Percentiles rank a stretch among this genome's conserved stretches.
Conservation (phyloP, 768 basidiomycete genomes). For the Gymnopilus junonius region DNA sequence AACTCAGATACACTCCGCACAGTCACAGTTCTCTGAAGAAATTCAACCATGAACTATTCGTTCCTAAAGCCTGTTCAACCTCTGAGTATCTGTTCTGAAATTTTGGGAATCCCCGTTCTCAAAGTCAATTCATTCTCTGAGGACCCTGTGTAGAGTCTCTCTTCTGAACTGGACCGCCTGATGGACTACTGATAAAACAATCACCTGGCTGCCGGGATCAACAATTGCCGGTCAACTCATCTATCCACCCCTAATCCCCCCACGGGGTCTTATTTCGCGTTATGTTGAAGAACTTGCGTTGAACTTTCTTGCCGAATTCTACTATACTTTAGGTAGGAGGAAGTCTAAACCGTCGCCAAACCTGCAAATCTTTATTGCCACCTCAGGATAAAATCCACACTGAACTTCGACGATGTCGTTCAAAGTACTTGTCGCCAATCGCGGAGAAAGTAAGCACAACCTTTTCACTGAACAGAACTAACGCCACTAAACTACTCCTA, state of each 20-base stretch:
- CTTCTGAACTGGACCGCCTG: no score
- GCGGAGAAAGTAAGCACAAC: constrained; percentile 60
- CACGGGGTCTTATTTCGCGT: no score
- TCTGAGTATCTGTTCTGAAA: no score
- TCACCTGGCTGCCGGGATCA: not conserved
- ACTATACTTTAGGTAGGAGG: no score
- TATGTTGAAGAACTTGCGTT: no score
- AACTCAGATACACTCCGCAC: not conserved
- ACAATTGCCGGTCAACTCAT: not conserved
- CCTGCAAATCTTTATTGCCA: no score
- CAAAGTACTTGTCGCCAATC: constrained; percentile 78
- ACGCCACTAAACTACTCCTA: not conserved
- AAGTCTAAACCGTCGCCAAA: no score
- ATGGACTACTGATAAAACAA: not conserved
- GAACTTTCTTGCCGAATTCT: no score
- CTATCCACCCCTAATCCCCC: not conserved
- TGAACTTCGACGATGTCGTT: constrained; percentile 38
- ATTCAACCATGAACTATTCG: not conserved
- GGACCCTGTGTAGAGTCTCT: not conserved
- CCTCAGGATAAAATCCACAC: not conserved
- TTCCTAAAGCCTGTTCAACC: no score
- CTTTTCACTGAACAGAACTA: constrained; percentile 18
- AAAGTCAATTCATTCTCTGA: no score
- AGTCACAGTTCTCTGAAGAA: no score
- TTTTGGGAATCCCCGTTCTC: no score